Percentiles rank a stretch among this genome's conserved stretches.
phyloP scores from a whole-genome alignment of 441 rosid species.

The Erodium texanum region DNA sequence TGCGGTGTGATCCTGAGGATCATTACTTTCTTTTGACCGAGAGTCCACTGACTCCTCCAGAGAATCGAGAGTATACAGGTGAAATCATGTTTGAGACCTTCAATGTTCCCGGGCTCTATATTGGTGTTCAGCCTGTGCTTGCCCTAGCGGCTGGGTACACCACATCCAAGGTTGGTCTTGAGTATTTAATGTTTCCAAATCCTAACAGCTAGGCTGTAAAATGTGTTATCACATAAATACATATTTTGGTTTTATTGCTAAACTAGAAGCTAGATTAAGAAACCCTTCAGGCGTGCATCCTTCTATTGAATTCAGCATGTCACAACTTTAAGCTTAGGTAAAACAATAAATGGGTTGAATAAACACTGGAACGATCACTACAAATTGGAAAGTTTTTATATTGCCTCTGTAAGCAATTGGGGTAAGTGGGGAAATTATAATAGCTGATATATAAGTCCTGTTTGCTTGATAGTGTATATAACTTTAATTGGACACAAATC shows the following conservation, averaged over 20 bases:
- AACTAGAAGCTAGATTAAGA: no score
- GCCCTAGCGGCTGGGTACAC: conserved; percentile 99
- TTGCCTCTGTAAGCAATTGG: neutral
- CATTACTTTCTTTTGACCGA: conserved; percentile 93
- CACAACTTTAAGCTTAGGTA: no score
- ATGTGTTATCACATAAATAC: neutral
- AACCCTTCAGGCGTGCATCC: no score
- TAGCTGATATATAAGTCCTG: neutral
- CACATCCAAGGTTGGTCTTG: conserved; percentile 67
- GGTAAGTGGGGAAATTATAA: neutral
- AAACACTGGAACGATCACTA: neutral
- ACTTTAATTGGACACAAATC: neutral
- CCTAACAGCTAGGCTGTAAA: neutral
- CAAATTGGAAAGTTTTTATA: neutral
- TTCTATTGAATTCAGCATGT: no score
- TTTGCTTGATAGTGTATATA: neutral
- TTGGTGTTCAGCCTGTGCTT: conserved; percentile 92
- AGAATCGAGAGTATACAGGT: conserved; percentile 84
- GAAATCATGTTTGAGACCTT: conserved; percentile 98
- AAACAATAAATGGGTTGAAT: neutral
- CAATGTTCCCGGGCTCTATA: conserved; percentile 89
- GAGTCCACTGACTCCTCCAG: conserved; percentile 95
- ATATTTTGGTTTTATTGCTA: no score
- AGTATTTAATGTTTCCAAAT: neutral
- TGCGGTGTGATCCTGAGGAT: conserved; percentile 99